Percentiles rank a stretch among this genome's conserved stretches.
phyloP scores from a whole-genome alignment of 2,329 filamentous ascomycete species.

The Dryadomyces quercus-mongolicae region DNA sequence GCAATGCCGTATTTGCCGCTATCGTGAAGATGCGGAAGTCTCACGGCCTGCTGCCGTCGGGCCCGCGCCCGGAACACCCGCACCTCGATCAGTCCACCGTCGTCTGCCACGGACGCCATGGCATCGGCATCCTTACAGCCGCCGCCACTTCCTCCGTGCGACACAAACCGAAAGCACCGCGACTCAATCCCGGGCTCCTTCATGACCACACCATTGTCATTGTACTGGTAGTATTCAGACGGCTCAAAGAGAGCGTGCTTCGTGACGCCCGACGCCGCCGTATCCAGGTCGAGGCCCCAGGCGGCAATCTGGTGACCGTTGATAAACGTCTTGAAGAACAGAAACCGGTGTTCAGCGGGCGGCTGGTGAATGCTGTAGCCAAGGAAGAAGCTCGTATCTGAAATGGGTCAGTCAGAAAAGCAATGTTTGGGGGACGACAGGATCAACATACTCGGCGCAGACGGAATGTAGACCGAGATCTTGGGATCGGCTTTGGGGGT shows the following conservation, averaged over 20 bases:
- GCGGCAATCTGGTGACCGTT: slow-evolving; percentile 40
- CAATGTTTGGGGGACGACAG: no score
- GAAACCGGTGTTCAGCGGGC: slow-evolving; percentile 22
- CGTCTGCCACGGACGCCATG: slow-evolving; percentile 29
- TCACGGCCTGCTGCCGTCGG: slow-evolving; percentile 28
- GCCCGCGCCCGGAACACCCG: slow-evolving; percentile 39
- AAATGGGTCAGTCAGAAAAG: neutral
- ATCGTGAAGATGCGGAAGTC: slow-evolving; percentile 29
- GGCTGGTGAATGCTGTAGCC: slow-evolving; percentile 30
- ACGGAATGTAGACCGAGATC: slow-evolving; percentile 45
- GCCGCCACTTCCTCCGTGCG: slow-evolving; percentile 22
- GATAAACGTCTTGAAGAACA: slow-evolving; percentile 44
- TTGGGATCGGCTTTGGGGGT: slow-evolving; percentile 24
- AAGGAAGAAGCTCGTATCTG: slow-evolving; percentile 41
- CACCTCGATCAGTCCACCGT: slow-evolving; percentile 44
- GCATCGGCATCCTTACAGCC: neutral
- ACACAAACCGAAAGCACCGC: slow-evolving; percentile 37
- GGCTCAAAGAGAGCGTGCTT: slow-evolving; percentile 36
- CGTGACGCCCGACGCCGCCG: slow-evolving; percentile 22
- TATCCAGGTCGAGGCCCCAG: slow-evolving; percentile 35
- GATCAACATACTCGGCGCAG: slow-evolving; percentile 31
- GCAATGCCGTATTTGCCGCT: slow-evolving; percentile 40
- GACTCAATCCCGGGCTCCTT: slow-evolving; percentile 31
- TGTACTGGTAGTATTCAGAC: slow-evolving; percentile 24
- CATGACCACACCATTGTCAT: slow-evolving; percentile 22